Base-by-base conservation (phyloP, 768 basidiomycete species). In the Pisolithus marmoratus region DNA sequence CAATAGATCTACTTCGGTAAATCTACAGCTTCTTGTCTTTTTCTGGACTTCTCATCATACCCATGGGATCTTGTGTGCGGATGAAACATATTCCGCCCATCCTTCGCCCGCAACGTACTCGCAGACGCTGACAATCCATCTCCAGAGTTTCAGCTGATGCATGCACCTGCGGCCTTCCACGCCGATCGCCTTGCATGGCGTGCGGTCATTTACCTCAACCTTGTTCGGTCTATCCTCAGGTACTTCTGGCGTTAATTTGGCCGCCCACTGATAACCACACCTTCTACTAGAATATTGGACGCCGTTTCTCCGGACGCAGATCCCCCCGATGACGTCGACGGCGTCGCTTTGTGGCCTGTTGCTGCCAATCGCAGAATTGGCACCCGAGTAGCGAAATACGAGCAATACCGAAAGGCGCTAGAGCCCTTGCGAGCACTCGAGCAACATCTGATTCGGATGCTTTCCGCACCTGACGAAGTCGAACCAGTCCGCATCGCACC, bases 121-220 rank as follows among this genome's bases (percentile, higher is more conserved):
- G 42, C 41, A 41, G 50, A 46, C 17, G 55, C 67, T 65, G 34
- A 67, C 51, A 26, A 38, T 42, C 27, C 48, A 34, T 57, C 55
- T 46, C 50, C 72, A 91, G 89, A 91, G 72, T 92, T 91, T 62
- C 89, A 91, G 67, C 76, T 93, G 12, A 68, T 90, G 63, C 87
- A 92, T 63, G 78, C 85, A 1, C 85, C 85, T 8, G 81, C 80
- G 34, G 80, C 85, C 36, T 91, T 93, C 67, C 81, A 80, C 57
- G 81, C 84, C 17, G 89, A 92, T 64, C 78, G 90, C 55, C 82
- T 87, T 50, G 87, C 89, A 24, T 93, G 90, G 90, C 82, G 90
- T 48, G 80, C 87, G 46, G 89, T 93, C 59, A 87, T 93, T 61
- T 93, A 92, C 71, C 79, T 92, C 54, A 93, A 93, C 69, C 76